phyloP scores from a whole-genome alignment of 352 stramenopile species.

The Peronospora farinosa region DNA sequence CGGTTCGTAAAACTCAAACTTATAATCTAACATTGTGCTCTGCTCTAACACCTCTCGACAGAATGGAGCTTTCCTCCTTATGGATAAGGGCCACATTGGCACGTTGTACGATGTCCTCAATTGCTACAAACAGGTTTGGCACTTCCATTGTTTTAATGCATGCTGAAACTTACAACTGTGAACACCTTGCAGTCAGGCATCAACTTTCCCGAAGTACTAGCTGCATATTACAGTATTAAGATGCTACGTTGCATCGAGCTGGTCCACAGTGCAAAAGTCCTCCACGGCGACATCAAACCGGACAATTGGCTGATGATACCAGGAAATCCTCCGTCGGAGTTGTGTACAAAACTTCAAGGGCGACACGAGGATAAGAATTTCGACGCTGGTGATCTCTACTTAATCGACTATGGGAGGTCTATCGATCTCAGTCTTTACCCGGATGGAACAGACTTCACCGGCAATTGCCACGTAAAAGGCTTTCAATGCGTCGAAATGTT shows the following conservation, averaged over 20 bases:
- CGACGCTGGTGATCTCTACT: slow-evolving; percentile 43
- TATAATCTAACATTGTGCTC: slow-evolving; percentile 1
- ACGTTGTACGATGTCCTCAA: slow-evolving; percentile 80
- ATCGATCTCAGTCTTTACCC: slow-evolving; percentile 70
- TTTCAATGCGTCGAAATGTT: slow-evolving; percentile 86
- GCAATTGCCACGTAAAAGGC: slow-evolving; percentile 76
- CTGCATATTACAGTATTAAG: slow-evolving; percentile 69
- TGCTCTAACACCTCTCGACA: slow-evolving; percentile 16
- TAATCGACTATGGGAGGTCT: slow-evolving; percentile 83
- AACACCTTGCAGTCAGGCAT: slow-evolving; percentile 34
- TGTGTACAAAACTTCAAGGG: slow-evolving; percentile 14
- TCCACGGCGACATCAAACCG: slow-evolving; percentile 84
- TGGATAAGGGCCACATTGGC: slow-evolving; percentile 58
- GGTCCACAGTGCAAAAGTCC: slow-evolving; percentile 51
- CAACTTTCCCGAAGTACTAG: slow-evolving; percentile 61
- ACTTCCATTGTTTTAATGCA: not conserved
- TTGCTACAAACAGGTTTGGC: slow-evolving; percentile 60
- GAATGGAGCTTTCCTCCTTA: slow-evolving; percentile 73
- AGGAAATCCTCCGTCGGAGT: slow-evolving; percentile 15
- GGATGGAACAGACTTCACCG: slow-evolving; percentile 45
- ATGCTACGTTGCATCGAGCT: slow-evolving; percentile 72
- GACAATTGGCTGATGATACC: slow-evolving; percentile 79
- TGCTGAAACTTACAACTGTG: slow-evolving; percentile 2
- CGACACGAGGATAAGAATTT: slow-evolving; percentile 10
- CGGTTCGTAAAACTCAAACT: slow-evolving; percentile 25